Evolutionary conservation across 768 basidiomycete species (phyloP), one percentile per base, ranked within the genome.

Genomic region (Lactarius pseudohatsudake): DNA sequence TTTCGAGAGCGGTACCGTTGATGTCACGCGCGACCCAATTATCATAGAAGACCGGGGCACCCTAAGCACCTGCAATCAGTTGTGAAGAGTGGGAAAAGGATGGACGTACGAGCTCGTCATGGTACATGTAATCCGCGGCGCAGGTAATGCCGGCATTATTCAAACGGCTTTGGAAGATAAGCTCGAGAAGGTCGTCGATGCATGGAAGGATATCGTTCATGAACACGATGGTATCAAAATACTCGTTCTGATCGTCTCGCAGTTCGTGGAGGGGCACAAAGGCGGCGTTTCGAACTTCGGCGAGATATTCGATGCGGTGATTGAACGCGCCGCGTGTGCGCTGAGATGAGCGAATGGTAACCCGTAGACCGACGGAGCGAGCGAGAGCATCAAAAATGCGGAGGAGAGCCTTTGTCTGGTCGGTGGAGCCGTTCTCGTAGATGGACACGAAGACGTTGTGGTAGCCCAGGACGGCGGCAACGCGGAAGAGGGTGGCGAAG

Each of bases 151-250:
- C 96, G 1, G 97, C 97, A 77, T 97, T 98, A 78, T 98, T 95
- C 64, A 80, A 77, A 59, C 97, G 82, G 72, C 86, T 88, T 78
- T 99, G 97, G 90, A 90, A 98, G 75, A 99, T 96, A 74, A 99
- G 87, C 79, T 99, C 97, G 72, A 99, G 87, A 64, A 99, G 79
- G 78, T 99, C 97, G 77, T 99, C 97, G 43, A 97, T 87, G 77
- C 97, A 99, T 26, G 97, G 97, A 11, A 99, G 81, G 77, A 99
- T 90, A 77, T 99, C 97, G 84, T 99, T 99, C 95, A 98, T 98
- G 84, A 99, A 99, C 67, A 98, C 81, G 79, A 99, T 92, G 43
- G 90, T 86, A 79, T 99, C 96, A 71, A 98, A 99, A 72, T 92
- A 89, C 78, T 98, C 96, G 75, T 91, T 91, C 75, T 95, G 88